Percentiles rank a stretch among this genome's conserved stretches.
Evolutionary conservation across 1,139 yeast genomes (phyloP).

Genomic region (Kodamaea sp.): DNA sequence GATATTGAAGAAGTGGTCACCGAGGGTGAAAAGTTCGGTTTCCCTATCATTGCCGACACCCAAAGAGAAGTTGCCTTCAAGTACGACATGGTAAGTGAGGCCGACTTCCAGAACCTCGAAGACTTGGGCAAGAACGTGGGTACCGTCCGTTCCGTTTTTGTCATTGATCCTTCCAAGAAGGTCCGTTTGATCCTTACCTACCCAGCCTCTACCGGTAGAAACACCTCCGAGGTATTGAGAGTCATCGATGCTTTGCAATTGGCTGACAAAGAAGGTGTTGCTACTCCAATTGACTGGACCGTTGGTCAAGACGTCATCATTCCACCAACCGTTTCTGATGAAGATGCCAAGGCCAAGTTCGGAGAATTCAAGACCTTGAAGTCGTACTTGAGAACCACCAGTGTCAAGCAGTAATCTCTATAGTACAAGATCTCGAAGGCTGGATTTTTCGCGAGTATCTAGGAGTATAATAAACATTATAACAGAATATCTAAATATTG

Average conservation of each 20-base stretch:
- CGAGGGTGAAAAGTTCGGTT: constrained; percentile 55
- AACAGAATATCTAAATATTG: too few relatives aligned
- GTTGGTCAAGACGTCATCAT: constrained; percentile 86
- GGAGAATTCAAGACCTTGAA: constrained; percentile 76
- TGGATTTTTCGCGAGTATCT: too few relatives aligned
- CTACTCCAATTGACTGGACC: constrained; percentile 86
- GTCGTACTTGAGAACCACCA: constrained; percentile 61
- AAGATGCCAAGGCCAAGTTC: constrained; percentile 70
- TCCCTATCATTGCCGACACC: constrained; percentile 83
- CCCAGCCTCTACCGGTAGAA: constrained; percentile 87
- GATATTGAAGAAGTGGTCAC: constrained; percentile 75
- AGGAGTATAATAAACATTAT: too few relatives aligned
- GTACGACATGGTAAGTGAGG: constrained; percentile 65
- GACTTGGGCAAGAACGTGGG: constrained; percentile 22
- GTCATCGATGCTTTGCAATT: constrained; percentile 78
- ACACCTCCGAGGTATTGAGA: constrained; percentile 83
- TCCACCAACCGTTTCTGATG: constrained; percentile 70
- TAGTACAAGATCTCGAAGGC: too few relatives aligned
- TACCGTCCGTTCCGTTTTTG: constrained; percentile 80
- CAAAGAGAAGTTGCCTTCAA: constrained; percentile 64
- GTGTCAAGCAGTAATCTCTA: too few relatives aligned
- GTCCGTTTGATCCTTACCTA: constrained; percentile 72
- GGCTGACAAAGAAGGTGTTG: constrained; percentile 68
- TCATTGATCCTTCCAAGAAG: constrained; percentile 78
- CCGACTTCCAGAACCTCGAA: constrained; percentile 18